Base-by-base conservation (phyloP, 2,329 filamentous ascomycete species). In the Colletotrichum shisoi region DNA sequence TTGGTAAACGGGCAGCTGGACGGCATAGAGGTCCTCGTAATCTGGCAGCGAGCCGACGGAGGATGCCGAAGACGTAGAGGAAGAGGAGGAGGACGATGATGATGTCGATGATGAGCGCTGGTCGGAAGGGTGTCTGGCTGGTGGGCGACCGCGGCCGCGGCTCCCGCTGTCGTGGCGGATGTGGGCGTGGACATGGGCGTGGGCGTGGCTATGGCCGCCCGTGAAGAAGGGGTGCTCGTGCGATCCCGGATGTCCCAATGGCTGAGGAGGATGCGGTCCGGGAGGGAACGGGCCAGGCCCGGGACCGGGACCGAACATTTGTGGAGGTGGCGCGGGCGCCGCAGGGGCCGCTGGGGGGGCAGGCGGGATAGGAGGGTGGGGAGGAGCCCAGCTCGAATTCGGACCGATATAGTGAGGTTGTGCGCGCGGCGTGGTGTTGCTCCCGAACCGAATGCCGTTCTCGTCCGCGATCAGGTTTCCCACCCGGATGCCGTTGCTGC, bases 41-140 rank as follows among this genome's bases (percentile, higher is more conserved):
- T 83, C 80, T 0, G 85, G 84, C 1, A 88, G 81, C 2, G 84
- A 86, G 42, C 82, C 84, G 61, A 87, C 75, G 2, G 82, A 84
- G 0, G 75, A 74, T 27, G 13, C 70, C 12, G 77, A 79, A 3
- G 70, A 74, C 1, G 77, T 79, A 21, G 73, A 75, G 8, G 75
- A 75, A 0, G 77, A 78, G 0, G 76, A 77, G 0, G 69, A 70
- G 0, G 77, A 80, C 0, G 78, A 79, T 0, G 78, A 79, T 0
- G 75, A 75, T 0, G 77, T 79, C 11, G 74, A 75, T 0, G 76
- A 79, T 0, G 75, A 78, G 0, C 68, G 70, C 19, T 61, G 57
- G 17, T 72, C 71, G 2, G 71, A 69, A 9, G 62, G 49, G 12
- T 71, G 44, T 9, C 57, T 51, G 19, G 70, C 71, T 37, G 69